A percentile compares a stretch with the other conserved stretches of the same genome.
Evolutionary conservation across 257 asterid species (phyloP).

Genomic region (Asclepias syriaca): DNA sequence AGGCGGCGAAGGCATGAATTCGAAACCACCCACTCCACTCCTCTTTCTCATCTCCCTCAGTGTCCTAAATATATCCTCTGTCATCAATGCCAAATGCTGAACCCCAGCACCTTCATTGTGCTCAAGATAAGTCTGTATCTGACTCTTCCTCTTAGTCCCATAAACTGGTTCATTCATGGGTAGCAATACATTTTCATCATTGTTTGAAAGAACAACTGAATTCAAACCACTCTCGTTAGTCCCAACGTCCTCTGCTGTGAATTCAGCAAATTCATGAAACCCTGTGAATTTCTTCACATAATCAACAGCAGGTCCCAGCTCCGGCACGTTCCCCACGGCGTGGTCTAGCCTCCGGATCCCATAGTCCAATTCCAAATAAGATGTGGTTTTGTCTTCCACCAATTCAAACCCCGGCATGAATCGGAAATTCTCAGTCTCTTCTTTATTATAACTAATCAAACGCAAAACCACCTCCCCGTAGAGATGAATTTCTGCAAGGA

Average conservation of each 20-base stretch:
- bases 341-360: constrained; percentile 82
- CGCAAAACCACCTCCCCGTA: constrained; percentile 79
- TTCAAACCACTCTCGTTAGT: constrained; percentile 86
- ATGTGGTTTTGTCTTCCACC: constrained; percentile 23
- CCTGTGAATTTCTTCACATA: constrained; percentile 68
- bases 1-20: constrained; percentile 91
- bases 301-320: constrained; percentile 57
- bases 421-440: neutral
- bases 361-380: constrained; percentile 53
- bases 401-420: constrained; percentile 72
- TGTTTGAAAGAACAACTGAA: constrained; percentile 77
- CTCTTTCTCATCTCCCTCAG: constrained; percentile 86
- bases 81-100: constrained; percentile 82
- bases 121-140: constrained; percentile 93
- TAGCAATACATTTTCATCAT: constrained; percentile 63
- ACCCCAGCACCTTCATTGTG: constrained; percentile 92
- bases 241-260: constrained; percentile 79
- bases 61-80: constrained; percentile 73
- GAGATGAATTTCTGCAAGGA: constrained; percentile 61
- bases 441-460: constrained; percentile 36
- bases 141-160: constrained; percentile 94
- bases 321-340: constrained; percentile 79
- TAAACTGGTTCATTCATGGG: constrained; percentile 81
- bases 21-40: constrained; percentile 82
- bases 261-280: constrained; percentile 91